Percentiles rank a stretch among this genome's conserved stretches.
These are phyloP conservation scores for Cymodocea nodosa DNA, from an alignment of 116 monocot species.

Conservation along the genomic window DNA sequence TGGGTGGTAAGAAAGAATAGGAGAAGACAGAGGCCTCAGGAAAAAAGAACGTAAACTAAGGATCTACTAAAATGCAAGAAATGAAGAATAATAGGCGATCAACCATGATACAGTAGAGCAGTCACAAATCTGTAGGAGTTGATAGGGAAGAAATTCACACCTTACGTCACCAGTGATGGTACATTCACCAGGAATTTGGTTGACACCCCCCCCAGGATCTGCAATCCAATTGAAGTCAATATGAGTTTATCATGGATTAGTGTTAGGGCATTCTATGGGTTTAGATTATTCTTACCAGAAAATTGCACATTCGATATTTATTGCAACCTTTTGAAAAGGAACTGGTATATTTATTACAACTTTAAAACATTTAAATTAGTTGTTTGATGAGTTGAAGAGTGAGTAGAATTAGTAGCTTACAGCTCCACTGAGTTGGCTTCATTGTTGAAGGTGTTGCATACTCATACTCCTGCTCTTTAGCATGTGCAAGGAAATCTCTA, in stretches of 20 bases:
- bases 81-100: no score
- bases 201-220: constrained; percentile 92
- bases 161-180: constrained; percentile 91
- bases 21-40: no score
- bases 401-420: constrained; percentile 31
- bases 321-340: no score
- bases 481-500: constrained; percentile 72
- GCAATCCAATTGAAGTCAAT: constrained; percentile 7
- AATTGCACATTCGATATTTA: no score
- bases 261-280: no score
- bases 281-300: no score
- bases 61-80: no score
- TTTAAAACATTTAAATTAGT: not conserved
- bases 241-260: not conserved
- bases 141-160: constrained; percentile 16
- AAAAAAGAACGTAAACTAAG: no score
- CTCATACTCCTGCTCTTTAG: constrained; percentile 61
- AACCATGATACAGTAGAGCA: no score
- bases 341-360: no score
- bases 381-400: not conserved
- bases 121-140: not conserved
- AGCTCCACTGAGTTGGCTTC: constrained; percentile 96
- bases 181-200: constrained; percentile 93
- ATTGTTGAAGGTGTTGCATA: constrained; percentile 94
- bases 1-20: no score